Conservation (phyloP, 1,284 basidiomycete genomes). For the Hypsizygus ulmarius region DNA sequence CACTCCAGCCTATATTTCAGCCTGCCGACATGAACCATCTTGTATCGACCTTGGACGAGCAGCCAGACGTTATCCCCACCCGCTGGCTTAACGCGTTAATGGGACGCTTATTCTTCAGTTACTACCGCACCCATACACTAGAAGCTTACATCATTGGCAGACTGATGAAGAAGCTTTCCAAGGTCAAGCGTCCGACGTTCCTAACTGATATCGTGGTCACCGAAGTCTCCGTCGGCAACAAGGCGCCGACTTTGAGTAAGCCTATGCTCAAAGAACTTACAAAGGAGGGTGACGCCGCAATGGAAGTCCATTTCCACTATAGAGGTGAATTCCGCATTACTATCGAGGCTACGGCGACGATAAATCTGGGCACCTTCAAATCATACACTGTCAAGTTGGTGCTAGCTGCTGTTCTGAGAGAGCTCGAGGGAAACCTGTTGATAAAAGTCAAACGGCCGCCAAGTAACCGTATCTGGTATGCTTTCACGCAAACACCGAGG, state of each 20-base stretch:
- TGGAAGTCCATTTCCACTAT: slow-evolving; percentile 84
- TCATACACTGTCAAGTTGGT: slow-evolving; percentile 88
- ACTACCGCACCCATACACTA: slow-evolving; percentile 80
- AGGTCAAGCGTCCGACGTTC: slow-evolving; percentile 86
- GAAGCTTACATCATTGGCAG: slow-evolving; percentile 85
- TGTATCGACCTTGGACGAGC: slow-evolving; percentile 82
- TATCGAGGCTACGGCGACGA: slow-evolving; percentile 84
- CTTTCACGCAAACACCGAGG: slow-evolving; percentile 89
- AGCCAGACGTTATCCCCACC: slow-evolving; percentile 93
- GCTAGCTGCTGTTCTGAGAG: slow-evolving; percentile 82
- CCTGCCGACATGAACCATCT: slow-evolving; percentile 82
- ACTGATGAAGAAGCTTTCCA: slow-evolving; percentile 91
- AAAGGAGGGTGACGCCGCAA: slow-evolving; percentile 85
- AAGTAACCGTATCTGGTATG: slow-evolving; percentile 95
- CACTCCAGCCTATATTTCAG: slow-evolving; percentile 67
- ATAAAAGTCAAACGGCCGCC: slow-evolving; percentile 95
- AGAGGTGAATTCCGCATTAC: slow-evolving; percentile 88
- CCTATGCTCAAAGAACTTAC: slow-evolving; percentile 98
- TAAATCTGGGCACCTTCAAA: slow-evolving; percentile 80
- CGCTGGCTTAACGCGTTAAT: slow-evolving; percentile 95
- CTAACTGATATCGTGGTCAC: slow-evolving; percentile 84
- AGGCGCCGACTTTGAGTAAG: slow-evolving; percentile 82
- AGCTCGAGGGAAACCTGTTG: slow-evolving; percentile 88
- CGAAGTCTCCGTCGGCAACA: slow-evolving; percentile 87
- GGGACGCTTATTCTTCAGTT: slow-evolving; percentile 89